Conservation (phyloP, 169 alveolate genomes). For the Eimeria falciformis region DNA sequence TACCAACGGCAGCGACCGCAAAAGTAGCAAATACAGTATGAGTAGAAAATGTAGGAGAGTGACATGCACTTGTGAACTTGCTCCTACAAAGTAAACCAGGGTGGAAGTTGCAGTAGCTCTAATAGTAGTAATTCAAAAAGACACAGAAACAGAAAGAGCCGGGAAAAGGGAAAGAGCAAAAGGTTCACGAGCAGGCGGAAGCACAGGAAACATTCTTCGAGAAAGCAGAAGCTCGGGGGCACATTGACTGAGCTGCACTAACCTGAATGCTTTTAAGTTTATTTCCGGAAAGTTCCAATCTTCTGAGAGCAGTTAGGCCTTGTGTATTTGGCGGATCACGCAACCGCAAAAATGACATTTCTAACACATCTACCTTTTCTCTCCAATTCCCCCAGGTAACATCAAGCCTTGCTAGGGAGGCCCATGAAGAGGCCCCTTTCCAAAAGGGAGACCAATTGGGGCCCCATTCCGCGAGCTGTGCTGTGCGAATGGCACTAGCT, state of each 20-base stretch:
- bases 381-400: conserved; percentile 67
- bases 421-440: background rate
- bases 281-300: conserved; percentile 57
- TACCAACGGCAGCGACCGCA: too few species aligned
- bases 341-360: conserved; percentile 53
- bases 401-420: background rate
- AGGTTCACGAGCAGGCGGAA: too few species aligned
- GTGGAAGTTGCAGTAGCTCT: too few species aligned
- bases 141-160: too few species aligned
- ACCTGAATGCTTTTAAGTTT: conserved; percentile 65
- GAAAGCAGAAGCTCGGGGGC: too few species aligned
- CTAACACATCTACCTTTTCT: conserved; percentile 41
- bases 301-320: conserved; percentile 30
- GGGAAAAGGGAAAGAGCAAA: too few species aligned
- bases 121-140: too few species aligned
- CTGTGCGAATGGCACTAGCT: conserved; percentile 41
- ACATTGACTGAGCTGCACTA: background rate
- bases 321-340: conserved; percentile 37
- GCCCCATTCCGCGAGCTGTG: background rate
- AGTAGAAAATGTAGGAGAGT: background rate
- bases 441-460: background rate
- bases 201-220: too few species aligned
- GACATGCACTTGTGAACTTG: too few species aligned
- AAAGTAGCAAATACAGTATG: background rate
- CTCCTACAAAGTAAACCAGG: too few species aligned